Conservation (phyloP, 164 flowering plant species). For the Taxillus chinensis region DNA sequence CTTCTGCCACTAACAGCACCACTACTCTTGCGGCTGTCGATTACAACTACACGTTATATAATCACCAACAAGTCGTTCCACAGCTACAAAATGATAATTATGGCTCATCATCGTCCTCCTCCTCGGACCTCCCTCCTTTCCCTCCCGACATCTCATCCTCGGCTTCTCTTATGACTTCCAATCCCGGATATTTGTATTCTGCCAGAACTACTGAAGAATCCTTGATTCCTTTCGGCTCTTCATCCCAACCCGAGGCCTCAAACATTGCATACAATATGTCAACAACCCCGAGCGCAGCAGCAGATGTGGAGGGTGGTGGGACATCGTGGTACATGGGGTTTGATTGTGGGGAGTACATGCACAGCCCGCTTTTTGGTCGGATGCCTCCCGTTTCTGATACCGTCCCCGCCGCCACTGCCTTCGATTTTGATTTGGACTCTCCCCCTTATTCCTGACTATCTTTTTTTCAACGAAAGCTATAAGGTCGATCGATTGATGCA, state of each 20-base stretch:
- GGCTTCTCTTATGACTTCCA: conserved; percentile 7
- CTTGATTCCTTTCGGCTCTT: background rate
- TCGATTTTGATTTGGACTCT: conserved; percentile 30
- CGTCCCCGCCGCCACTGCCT: conserved; percentile 4
- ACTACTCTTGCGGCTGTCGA: background rate
- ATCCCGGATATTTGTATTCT: conserved; percentile 10
- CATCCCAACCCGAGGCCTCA: too few relatives aligned
- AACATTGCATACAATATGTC: too few relatives aligned
- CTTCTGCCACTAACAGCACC: conserved; percentile 2
- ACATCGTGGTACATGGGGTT: conserved; percentile 18
- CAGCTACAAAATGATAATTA: too few relatives aligned
- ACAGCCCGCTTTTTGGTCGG: conserved; percentile 39
- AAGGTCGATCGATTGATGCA: too few relatives aligned
- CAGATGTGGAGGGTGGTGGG: conserved; percentile 4
- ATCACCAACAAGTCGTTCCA: too few relatives aligned
- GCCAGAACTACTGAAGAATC: conserved; percentile 11
- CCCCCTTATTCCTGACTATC: conserved; percentile 18
- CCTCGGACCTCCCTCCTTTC: conserved; percentile 29
- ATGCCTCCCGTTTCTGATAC: conserved; percentile 41
- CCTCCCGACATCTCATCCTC: conserved; percentile 15
- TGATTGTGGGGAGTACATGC: conserved; percentile 23
- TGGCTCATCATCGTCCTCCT: background rate
- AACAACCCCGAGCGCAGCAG: conserved; percentile 1
- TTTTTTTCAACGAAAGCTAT: conserved; percentile 8
- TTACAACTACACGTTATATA: too few relatives aligned